Evolutionary conservation across 192 early-diverging fungal genomes (phyloP), one percentile per base, ranked within the genome.

Genomic region (Rhizophagus clarus): DNA sequence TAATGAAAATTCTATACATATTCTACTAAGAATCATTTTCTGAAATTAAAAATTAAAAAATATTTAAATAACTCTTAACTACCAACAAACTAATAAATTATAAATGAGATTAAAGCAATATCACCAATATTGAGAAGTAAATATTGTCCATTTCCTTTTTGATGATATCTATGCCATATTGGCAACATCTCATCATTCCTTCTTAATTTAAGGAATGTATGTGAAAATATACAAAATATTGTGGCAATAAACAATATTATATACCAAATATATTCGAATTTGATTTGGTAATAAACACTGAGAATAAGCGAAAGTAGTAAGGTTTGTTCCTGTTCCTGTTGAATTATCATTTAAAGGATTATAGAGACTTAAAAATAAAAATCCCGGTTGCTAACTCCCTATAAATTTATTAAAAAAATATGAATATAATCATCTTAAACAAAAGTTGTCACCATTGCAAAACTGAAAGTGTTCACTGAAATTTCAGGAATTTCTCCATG

Each of bases 231-330:
- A 77, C 73, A 83, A 8, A 28, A 72, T 32, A 84, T 10, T 2
- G 85, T 74, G 8, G 75, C 15, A 14, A 37, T 74, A 2, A 83
- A 45, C 3, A 86, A 47, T 3, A 34, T 51, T 11, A 49, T 61
- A 71, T 86, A 86, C 10, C 42, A 70, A 40, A 80, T 26, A 94
- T 14, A 94, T 90, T 24, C 84, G 79, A 10, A 95, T 72, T 81
- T 93, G 92, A 82, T 92, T 88, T 0, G 94, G 94, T 22, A 94
- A 76, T 76, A 87, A 90, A 77, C 94, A 95, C 75, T 87, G 82
- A 3, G 84, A 79, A 60, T 90, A 83, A 2, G 60, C 77, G 72
- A 88, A 89, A 17, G 83, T 81, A 5, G 81, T 29, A 7, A 64
- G 40, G 14, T 42, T 64, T 0, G 83, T 74, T 31, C 83, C n/a